phyloP scores from a whole-genome alignment of 371 early-diverging fungal genomes.

The Haplosporangium sp. region DNA sequence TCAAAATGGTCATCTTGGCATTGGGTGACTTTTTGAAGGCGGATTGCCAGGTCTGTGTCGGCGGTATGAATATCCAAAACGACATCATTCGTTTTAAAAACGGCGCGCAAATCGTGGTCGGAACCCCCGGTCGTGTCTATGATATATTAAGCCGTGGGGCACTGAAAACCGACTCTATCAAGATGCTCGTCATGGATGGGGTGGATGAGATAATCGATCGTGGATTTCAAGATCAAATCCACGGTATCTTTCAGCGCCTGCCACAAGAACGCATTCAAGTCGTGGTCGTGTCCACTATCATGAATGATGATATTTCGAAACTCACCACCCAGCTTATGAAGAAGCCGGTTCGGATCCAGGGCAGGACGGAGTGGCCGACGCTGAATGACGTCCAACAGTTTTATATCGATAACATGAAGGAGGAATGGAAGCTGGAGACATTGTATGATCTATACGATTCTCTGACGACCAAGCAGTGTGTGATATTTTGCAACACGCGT shows the following conservation, averaged over 20 bases:
- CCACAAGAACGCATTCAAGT: slow-evolving; percentile 85
- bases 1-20: slow-evolving; percentile 84
- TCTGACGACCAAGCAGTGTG: slow-evolving; percentile 93
- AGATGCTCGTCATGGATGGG: slow-evolving; percentile 96
- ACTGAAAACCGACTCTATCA: slow-evolving; percentile 81
- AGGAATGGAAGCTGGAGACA: slow-evolving; percentile 92
- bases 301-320: slow-evolving; percentile 92
- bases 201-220: slow-evolving; percentile 97
- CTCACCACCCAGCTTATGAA: slow-evolving; percentile 93
- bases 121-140: slow-evolving; percentile 95
- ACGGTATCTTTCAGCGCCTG: slow-evolving; percentile 89
- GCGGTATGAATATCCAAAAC: slow-evolving; percentile 89
- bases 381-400: slow-evolving; percentile 95
- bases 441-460: slow-evolving; percentile 93
- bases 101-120: slow-evolving; percentile 88
- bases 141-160: slow-evolving; percentile 93
- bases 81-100: slow-evolving; percentile 76
- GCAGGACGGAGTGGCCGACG: slow-evolving; percentile 96
- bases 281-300: slow-evolving; percentile 92
- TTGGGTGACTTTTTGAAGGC: slow-evolving; percentile 89
- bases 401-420: slow-evolving; percentile 91
- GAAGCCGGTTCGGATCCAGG: slow-evolving; percentile 92
- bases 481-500: slow-evolving; percentile 96
- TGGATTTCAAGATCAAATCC: slow-evolving; percentile 96
- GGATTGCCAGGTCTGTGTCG: slow-evolving; percentile 86